phyloP scores from a whole-genome alignment of 768 basidiomycete genomes.

The Boletus eberwhitei region DNA sequence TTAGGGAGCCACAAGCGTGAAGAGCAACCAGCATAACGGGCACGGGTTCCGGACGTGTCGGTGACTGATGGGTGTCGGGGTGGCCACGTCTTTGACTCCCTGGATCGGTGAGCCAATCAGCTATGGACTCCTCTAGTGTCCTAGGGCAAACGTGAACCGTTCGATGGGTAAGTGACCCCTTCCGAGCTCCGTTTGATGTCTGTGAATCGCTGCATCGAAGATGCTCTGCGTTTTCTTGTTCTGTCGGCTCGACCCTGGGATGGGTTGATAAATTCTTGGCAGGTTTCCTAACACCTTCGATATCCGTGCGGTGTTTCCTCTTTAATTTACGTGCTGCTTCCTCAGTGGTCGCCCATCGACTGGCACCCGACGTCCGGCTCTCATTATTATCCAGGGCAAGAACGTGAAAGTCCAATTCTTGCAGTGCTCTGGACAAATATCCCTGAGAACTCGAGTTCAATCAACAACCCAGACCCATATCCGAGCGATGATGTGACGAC shows the following conservation, averaged over 20 bases:
- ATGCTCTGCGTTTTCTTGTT: background rate
- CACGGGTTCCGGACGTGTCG: slow-evolving; percentile 7
- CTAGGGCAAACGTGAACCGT: slow-evolving; percentile 52
- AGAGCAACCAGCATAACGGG: slow-evolving; percentile 65
- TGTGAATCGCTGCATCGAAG: background rate
- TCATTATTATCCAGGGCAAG: slow-evolving; percentile 66
- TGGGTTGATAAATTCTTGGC: background rate
- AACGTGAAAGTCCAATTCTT: slow-evolving; percentile 40
- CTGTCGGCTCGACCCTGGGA: background rate
- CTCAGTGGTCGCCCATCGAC: slow-evolving; percentile 36
- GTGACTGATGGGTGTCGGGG: background rate
- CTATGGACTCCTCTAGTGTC: slow-evolving; percentile 44
- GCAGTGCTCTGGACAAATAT: slow-evolving; percentile 55
- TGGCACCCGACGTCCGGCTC: slow-evolving; percentile 57
- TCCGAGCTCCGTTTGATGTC: background rate
- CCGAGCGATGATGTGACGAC: slow-evolving; percentile 5
- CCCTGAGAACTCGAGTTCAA: slow-evolving; percentile 38
- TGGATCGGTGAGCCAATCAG: slow-evolving; percentile 47
- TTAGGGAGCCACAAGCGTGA: slow-evolving; percentile 75
- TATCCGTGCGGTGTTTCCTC: slow-evolving; percentile 8
- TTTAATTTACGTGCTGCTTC: slow-evolving; percentile 19
- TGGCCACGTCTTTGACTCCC: background rate
- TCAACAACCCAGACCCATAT: background rate
- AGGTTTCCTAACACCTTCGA: background rate
- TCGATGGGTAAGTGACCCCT: slow-evolving; percentile 48